phyloP scores from a whole-genome alignment of 495 filamentous ascomycete genomes.

The Penicillium waksmanii region DNA sequence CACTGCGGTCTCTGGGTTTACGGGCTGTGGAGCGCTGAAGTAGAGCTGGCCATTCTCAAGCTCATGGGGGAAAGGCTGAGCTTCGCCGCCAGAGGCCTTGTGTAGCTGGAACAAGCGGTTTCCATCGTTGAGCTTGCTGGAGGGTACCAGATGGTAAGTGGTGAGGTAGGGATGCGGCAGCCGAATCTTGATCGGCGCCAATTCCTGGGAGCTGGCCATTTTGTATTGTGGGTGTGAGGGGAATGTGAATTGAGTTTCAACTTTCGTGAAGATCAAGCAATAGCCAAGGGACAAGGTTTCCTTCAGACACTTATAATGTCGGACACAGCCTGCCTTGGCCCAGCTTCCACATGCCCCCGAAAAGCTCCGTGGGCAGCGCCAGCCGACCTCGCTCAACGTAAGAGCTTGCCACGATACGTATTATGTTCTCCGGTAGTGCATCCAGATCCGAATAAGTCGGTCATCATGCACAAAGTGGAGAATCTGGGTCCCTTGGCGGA shows the following conservation, averaged over 20 bases:
- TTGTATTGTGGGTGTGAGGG: neutral
- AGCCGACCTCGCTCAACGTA: constrained; percentile 13
- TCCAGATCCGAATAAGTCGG: neutral
- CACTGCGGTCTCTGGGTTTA: constrained; percentile 10
- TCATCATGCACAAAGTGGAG: neutral
- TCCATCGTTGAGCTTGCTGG: constrained; percentile 2
- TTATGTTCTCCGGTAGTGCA: neutral
- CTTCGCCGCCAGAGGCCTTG: constrained; percentile 10
- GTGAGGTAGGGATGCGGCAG: constrained; percentile 23
- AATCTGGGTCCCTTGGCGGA: constrained; percentile 1
- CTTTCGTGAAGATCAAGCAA: neutral
- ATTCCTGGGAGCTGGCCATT: constrained; percentile 8
- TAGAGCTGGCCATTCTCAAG: constrained; percentile 24
- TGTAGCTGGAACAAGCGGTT: constrained; percentile 10
- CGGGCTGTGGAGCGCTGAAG: constrained; percentile 3
- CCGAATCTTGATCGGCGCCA: constrained; percentile 16
- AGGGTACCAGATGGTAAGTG: constrained; percentile 16
- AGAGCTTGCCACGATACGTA: neutral
- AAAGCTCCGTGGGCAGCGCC: constrained; percentile 14
- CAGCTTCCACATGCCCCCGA: neutral
- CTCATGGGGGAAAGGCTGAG: constrained; percentile 18
- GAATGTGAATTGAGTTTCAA: neutral
- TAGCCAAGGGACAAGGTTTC: neutral
- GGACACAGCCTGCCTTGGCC: neutral
- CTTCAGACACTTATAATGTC: constrained; percentile 7